Percentiles rank a stretch among this genome's conserved stretches.
These are phyloP conservation scores for Onygenales sp. DNA, from an alignment of 2,329 filamentous ascomycete genomes.

Conservation along the genomic window DNA sequence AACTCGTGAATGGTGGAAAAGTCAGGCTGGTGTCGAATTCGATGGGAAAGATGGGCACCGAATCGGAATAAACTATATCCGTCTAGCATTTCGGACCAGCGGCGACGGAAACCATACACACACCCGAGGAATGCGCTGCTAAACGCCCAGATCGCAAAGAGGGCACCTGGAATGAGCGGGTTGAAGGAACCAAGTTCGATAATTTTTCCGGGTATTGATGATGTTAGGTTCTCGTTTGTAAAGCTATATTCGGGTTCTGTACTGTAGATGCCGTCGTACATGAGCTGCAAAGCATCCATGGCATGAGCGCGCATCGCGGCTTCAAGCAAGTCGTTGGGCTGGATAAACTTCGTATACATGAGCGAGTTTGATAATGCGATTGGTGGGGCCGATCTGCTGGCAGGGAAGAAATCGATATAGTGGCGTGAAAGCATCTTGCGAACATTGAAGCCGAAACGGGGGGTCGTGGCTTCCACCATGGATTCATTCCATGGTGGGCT, in stretches of 20 bases:
- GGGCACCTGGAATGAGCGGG: neutral
- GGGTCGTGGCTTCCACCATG: neutral
- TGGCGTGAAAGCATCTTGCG: neutral
- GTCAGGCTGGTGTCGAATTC: neutral
- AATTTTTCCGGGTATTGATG: constrained; percentile 1
- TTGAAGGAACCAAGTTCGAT: constrained; percentile 1
- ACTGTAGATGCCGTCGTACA: constrained; percentile 3
- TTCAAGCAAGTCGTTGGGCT: neutral
- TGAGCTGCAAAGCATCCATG: constrained; percentile 4
- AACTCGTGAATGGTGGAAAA: neutral
- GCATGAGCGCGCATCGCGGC: constrained; percentile 6
- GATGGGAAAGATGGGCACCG: constrained; percentile 4
- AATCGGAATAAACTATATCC: constrained; percentile 9
- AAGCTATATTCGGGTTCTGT: neutral
- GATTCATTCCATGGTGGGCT: neutral
- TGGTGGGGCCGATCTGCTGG: neutral
- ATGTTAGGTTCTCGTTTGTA: constrained; percentile 1
- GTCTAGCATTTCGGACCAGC: constrained; percentile 9
- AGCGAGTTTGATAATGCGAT: neutral
- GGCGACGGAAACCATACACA: constrained; percentile 5
- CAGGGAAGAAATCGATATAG: neutral
- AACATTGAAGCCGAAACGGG: neutral
- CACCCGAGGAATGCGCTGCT: constrained; percentile 4
- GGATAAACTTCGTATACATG: neutral
- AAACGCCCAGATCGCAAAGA: constrained; percentile 6